Base-by-base conservation (phyloP, 805 yeast genomes). In the Torulaspora franciscae region DNA sequence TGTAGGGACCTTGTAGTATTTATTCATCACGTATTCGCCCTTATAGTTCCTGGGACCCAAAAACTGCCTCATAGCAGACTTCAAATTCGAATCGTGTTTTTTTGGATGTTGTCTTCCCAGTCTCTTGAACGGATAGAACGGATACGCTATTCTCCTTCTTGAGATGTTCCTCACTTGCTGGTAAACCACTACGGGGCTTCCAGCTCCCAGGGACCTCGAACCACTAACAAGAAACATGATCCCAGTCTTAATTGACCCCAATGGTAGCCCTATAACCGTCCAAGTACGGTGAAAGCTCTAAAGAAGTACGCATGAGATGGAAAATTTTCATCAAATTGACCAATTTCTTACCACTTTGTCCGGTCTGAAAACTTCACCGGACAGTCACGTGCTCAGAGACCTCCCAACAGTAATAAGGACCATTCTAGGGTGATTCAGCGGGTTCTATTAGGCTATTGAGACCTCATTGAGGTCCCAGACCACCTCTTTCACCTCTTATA, bases 41-140 rank as follows among this genome's bases (percentile, higher is more conserved):
- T 83, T 82, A 67, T 79, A 79, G 66, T 87, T 88, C 62, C 74
- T 78, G 30, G 91, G 91, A 2, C 97, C 97, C 45, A 89, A 69
- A 68, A 87, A 89, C 52, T 75, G 78, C 53, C 79, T 77, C 76
- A 88, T 70, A 32, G 80, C 79, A 61, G 77, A 73, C 56, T 77
- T 77, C 60, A 83, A 72, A 47, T 75, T 77, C 7, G 85, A 74
- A 41, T 71, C 74, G 49, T 70, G 73, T 39, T 49, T 64, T 59
- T 52, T 64, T 47, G 70, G 70, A 56, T 63, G 69, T 51, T 63
- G 64, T 56, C 65, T 66, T n/a, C 67, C 65, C 49, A 68, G 54
- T 47, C 69, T 69, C 43, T 71, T 67, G 46, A 68, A 70, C n/a
- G 73, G 72, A 52, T 75, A 77, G 34, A 64, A 64, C 7, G 82